Conservation (phyloP, 2,329 filamentous ascomycete species). For the Diaporthe velutina region DNA sequence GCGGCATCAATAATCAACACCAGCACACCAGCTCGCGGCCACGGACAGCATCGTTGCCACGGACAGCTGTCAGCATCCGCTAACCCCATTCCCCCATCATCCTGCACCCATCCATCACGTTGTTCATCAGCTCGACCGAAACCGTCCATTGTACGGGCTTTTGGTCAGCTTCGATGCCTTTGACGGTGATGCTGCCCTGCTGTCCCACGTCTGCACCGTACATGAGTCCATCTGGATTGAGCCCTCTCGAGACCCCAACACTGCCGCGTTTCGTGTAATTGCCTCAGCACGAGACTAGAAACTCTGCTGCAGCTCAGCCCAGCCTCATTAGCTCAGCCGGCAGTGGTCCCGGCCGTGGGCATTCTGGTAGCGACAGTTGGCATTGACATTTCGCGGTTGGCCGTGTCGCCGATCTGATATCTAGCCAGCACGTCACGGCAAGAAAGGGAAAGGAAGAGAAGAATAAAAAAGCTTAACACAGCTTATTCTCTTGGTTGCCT, state of each 20-base stretch:
- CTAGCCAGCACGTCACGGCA: constrained; percentile 3
- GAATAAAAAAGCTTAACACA: neutral
- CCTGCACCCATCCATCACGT: neutral
- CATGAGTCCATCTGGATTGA: no score
- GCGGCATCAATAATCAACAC: neutral
- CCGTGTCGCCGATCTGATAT: neutral
- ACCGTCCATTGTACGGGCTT: neutral
- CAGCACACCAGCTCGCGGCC: neutral
- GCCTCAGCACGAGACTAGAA: constrained; percentile 13
- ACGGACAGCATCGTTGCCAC: neutral
- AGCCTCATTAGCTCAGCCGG: neutral
- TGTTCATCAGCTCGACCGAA: neutral
- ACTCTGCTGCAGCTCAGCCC: constrained; percentile 17
- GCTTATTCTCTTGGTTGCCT: neutral
- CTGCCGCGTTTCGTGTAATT: constrained; percentile 9
- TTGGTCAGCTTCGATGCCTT: neutral
- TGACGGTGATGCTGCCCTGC: neutral
- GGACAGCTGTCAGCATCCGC: constrained; percentile 5
- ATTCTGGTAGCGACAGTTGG: neutral
- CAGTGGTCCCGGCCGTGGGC: neutral
- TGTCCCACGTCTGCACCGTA: no score
- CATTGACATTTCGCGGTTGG: neutral
- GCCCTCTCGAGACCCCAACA: neutral
- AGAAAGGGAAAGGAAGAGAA: neutral
- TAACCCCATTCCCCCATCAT: neutral